These are phyloP conservation scores for Neonothopanus nambi DNA, from an alignment of 1,284 basidiomycete species.

Conservation along the genomic window DNA sequence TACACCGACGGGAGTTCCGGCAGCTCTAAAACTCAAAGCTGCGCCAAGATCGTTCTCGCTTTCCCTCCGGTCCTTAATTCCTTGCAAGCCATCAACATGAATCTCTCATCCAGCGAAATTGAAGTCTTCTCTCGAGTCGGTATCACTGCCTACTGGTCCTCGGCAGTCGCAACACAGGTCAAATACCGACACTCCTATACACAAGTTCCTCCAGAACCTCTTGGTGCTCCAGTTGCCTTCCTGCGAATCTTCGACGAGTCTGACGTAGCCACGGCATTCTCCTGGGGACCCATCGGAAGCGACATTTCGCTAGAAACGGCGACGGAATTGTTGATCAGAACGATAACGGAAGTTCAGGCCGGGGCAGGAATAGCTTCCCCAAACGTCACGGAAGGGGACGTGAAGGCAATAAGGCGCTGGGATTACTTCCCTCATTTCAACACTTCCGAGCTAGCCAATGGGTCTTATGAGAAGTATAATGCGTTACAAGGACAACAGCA, in stretches of 20 bases:
- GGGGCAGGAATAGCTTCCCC: background rate
- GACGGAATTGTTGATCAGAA: background rate
- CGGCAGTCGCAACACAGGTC: constrained; percentile 6
- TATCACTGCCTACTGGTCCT: constrained; percentile 12
- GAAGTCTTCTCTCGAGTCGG: constrained; percentile 11
- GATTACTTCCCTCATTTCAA: constrained; percentile 13
- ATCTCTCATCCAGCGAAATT: background rate
- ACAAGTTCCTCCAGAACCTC: constrained; percentile 3
- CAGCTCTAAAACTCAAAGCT: constrained; percentile 1
- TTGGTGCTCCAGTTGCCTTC: constrained; percentile 3
- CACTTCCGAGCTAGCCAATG: background rate
- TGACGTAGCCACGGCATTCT: constrained; percentile 7
- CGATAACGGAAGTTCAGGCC: background rate
- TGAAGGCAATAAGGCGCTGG: constrained; percentile 5
- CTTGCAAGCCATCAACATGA: constrained; percentile 3
- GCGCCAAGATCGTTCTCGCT: constrained; percentile 9
- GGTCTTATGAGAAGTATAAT: constrained; percentile 11
- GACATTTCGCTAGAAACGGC: background rate
- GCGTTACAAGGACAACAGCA: constrained; percentile 10
- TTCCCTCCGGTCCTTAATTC: constrained; percentile 10
- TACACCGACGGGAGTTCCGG: background rate
- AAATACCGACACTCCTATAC: constrained; percentile 2
- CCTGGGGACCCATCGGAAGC: constrained; percentile 2
- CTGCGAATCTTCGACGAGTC: constrained; percentile 10
- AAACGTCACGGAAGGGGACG: background rate